Base-by-base conservation (phyloP, 345 rosid species). In the Chamaenerion angustifolium region DNA sequence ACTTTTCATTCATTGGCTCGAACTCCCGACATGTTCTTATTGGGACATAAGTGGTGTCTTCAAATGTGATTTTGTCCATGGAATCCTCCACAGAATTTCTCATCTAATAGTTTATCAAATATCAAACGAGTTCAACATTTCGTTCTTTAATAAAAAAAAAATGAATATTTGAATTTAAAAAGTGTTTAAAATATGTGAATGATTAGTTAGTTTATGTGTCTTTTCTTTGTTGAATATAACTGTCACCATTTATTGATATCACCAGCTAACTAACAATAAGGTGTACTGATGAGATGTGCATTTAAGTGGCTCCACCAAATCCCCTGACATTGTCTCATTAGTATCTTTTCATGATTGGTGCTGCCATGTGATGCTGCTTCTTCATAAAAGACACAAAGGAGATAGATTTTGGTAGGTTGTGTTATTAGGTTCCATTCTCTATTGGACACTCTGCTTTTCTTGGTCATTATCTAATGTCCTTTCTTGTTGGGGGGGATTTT, bases 321-420 rank as follows among this genome's bases (percentile, higher is more conserved):
- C 62, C 77, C 56, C 80, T 60, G 73, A 73, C 69, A 60, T 54
- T 76, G 77, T 71, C 77, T 78, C 78, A 69, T 75, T 70, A 64
- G 80, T 69, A 49, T 56, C 71, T 43, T 56, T 55, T 55, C 55
- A 60, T 71, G 63, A 73, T 79, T 64, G 67, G 60, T 50, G 63
- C 68, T 63, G 74, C 84, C 88, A 81, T 77, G 88, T 81, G 88
- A 68, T 52, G 19, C 49, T 81, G 83, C 79, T 55, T 43, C 71
- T 60, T 55, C 48, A 16, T 40, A 23, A 17, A 27, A 35, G 37
- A 21, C 13, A 40, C 14, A 37, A 45, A 50, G 25, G 43, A 41
- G 11, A 42, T n/a, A 42, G 44, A 50, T n/a, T 17, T 16, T 15
- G 56, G 40, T 51, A 3, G 44, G 42, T 17, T 15, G n/a, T 35